Conservation (phyloP, 2,329 filamentous ascomycete genomes). For the Diaporthe sp. region DNA sequence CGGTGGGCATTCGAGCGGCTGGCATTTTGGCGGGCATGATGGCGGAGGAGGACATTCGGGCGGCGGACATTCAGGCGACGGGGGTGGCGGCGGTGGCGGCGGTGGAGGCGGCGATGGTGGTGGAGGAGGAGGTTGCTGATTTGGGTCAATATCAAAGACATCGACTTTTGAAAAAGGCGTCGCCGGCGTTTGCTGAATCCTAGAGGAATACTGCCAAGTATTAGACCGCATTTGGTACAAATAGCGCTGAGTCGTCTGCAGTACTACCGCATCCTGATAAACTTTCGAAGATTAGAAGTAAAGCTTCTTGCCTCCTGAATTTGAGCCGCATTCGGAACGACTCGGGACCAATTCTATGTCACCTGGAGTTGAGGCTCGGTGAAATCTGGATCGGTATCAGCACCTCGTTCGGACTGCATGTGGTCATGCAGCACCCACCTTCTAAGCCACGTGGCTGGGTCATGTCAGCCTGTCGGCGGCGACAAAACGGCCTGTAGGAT, state of each 20-base stretch:
- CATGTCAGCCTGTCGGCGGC: neutral
- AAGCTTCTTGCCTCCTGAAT: neutral
- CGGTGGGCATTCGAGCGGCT: conserved; percentile 3
- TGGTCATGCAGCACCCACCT: neutral
- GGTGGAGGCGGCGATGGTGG: neutral
- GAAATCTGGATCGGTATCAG: neutral
- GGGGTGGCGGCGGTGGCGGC: neutral
- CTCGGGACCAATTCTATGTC: no score
- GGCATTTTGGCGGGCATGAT: neutral
- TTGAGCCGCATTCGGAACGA: no score
- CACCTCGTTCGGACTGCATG: neutral
- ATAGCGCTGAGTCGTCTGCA: neutral
- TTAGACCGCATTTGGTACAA: neutral
- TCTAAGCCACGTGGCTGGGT: conserved; percentile 25
- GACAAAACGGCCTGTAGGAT: neutral
- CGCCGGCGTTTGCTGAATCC: neutral
- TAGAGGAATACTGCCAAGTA: neutral
- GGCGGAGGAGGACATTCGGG: neutral
- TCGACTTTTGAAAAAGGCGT: neutral
- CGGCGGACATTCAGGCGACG: neutral
- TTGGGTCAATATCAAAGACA: neutral
- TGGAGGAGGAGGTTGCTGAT: neutral
- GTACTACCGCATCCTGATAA: neutral
- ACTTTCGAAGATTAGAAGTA: neutral
- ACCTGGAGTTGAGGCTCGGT: neutral